Evolutionary conservation across 768 basidiomycete genomes (phyloP), one percentile per base, ranked within the genome.

Genomic region (Kwoniella bestiolae): DNA sequence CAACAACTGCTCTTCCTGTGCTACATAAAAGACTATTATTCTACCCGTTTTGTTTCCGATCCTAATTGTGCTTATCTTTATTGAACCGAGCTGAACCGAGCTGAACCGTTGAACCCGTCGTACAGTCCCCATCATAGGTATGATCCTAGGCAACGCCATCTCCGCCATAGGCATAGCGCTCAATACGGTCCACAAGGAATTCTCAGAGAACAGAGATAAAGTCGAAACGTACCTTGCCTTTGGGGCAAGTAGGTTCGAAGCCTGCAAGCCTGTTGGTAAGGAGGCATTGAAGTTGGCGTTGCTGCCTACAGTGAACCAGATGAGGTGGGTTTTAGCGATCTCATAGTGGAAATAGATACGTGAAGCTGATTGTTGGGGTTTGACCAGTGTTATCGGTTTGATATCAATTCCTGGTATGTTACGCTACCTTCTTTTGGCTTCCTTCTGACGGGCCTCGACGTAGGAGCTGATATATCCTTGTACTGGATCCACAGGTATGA

Each of bases 141-240:
- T 93, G 92, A 83, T 93, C 2, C 89, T 91, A 44, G 91, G 91
- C 1, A 87, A 86, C 60, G 88, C 90, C 1, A 89, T 94, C 56
- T 88, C 89, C 0, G 87, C 88, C 0, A 86, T 93, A 6, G 88
- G 91, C 2, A 86, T 94, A 0, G 85, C 88, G 2, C 83, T 89
- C 3, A 86, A 85, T 59, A 69, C 71, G 60, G 85, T 92, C n/a
- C 83, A 91, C 50, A 90, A 87, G 67, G 91, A 93, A 71, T 81
- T 94, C 23, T 84, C 86, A 64, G 92, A 93, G 65, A 93, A 91
- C 75, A 81, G 85, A 28, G 92, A 94, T 80, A 92, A 91, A 75
- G 85, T 92, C 1, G 93, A 95, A 78, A 89, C 87, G 34, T 90
- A 90, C 68, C 87, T 94, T 26, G 89, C 92, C 0, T 91, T 92